Base-by-base conservation (phyloP, 306 rosid genomes). In the Cicer yamashitae region DNA sequence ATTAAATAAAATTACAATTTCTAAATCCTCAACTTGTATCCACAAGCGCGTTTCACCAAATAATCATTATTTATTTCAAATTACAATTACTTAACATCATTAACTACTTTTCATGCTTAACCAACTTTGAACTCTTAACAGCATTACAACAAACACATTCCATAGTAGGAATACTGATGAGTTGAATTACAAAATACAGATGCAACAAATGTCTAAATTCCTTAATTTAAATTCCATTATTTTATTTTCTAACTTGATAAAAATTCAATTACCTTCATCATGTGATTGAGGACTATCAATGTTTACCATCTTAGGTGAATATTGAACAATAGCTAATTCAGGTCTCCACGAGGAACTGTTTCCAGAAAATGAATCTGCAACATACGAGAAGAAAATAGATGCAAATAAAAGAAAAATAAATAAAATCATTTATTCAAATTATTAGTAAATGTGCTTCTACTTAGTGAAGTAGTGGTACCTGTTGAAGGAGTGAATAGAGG, bases 261-360 rank as follows among this genome's bases (percentile, higher is more conserved):
- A 48, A 25, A 11, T 10, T 30, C 3, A 47, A 37, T 62, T 72
- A 94, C 96, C 97, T 89, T 86, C 82, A 37, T 53, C 30, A 48
- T 61, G 78, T 5, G 91, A 75, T 58, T 67, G 84, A 66, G 45
- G 45, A 41, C 45, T 13, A 60, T n/a, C 13, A 20, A 78, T 56
- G 15, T 68, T 80, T 1, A 22, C 50, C 15, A 84, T 68, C 78
- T 85, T 80, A 48, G 96, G 89, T 14, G 96, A 86, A 82, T 89
- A 92, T 87, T 84, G 86, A 34, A 90, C 98, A 6, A 90, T 74
- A 56, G 91, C 93, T 80, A 87, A 82, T 63, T 90, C 97, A 56
- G 90, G 85, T 83, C 56, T 88, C 85, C 90, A 78, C 2, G 91
- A 82, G n/a, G 82, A 87, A 65, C 73, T 80, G 74, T 82, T 78